Conservation (phyloP, 1,284 basidiomycete species). For the Abortiporus biennis region DNA sequence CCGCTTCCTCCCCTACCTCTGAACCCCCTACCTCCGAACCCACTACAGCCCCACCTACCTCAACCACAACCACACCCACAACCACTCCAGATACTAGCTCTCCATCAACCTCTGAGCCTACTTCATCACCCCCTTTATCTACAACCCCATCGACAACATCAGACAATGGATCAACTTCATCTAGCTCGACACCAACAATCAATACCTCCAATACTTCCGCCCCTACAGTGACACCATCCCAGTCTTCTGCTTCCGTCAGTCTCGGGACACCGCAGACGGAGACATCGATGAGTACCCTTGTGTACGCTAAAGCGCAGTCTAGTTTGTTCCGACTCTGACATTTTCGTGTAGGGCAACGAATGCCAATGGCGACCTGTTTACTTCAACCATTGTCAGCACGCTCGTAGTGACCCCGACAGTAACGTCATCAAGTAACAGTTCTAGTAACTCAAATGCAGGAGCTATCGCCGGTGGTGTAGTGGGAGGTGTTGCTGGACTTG, state of each 20-base stretch:
- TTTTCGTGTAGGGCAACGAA: slow-evolving; percentile 22
- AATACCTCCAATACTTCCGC: background rate
- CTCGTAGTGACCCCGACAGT: slow-evolving; percentile 13
- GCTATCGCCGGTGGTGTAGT: slow-evolving; percentile 35
- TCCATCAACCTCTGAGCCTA: background rate
- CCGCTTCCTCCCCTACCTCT: background rate
- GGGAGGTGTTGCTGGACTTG: slow-evolving; percentile 27
- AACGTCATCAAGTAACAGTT: slow-evolving; percentile 7
- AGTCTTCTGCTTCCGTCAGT: background rate
- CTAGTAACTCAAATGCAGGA: slow-evolving; percentile 23
- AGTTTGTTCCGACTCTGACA: too few species aligned
- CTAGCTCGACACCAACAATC: background rate
- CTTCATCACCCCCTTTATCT: background rate
- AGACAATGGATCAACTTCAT: background rate
- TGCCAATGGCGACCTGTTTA: slow-evolving; percentile 17
- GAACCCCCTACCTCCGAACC: background rate
- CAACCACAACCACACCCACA: background rate
- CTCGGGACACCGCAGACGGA: too few species aligned
- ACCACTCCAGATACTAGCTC: background rate
- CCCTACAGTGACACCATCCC: background rate
- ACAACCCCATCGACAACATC: background rate
- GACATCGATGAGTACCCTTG: background rate
- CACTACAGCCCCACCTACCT: background rate
- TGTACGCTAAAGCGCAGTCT: background rate
- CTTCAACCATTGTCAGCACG: slow-evolving; percentile 14